Percentiles rank a stretch among this genome's conserved stretches.
Conservation (phyloP, 352 stramenopile species). For the Aphanomyces cochlioides region DNA sequence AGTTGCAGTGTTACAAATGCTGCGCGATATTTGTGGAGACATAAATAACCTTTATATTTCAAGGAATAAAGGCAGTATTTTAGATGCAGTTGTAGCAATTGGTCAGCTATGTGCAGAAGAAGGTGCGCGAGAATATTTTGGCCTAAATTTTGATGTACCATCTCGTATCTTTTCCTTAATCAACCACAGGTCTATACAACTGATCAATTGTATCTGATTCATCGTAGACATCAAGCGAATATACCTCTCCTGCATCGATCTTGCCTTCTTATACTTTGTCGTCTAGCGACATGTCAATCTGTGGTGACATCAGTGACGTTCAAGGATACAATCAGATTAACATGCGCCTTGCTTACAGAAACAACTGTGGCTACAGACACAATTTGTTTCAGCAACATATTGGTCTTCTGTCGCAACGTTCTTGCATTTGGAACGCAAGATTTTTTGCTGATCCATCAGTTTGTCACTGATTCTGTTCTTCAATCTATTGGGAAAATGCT, state of each 20-base stretch:
- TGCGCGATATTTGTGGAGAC: slow-evolving; percentile 24
- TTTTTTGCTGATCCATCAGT: slow-evolving; percentile 6
- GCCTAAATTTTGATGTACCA: not conserved
- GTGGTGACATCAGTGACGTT: slow-evolving; percentile 1
- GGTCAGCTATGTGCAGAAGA: slow-evolving; percentile 26
- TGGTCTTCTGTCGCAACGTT: slow-evolving; percentile 26
- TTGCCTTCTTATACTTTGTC: slow-evolving; percentile 24
- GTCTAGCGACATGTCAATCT: not conserved
- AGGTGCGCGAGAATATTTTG: slow-evolving; percentile 26
- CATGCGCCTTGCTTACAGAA: slow-evolving; percentile 1
- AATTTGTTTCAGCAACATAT: slow-evolving; percentile 24
- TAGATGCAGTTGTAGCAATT: slow-evolving; percentile 13
- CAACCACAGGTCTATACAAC: slow-evolving; percentile 1
- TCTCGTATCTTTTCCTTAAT: slow-evolving; percentile 25
- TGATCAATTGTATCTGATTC: not conserved
- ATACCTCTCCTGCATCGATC: slow-evolving; percentile 19
- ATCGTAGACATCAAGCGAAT: slow-evolving; percentile 10
- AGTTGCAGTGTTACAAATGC: slow-evolving; percentile 1
- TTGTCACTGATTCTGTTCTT: slow-evolving; percentile 4
- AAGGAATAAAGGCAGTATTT: slow-evolving; percentile 2
- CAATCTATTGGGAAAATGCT: not conserved
- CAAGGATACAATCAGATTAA: slow-evolving; percentile 15
- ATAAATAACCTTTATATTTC: slow-evolving; percentile 14
- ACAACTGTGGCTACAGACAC: slow-evolving; percentile 4
- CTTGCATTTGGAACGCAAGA: slow-evolving; percentile 17